Conservation (phyloP, 2,329 filamentous ascomycete genomes). For the Fusarium agapanthi region DNA sequence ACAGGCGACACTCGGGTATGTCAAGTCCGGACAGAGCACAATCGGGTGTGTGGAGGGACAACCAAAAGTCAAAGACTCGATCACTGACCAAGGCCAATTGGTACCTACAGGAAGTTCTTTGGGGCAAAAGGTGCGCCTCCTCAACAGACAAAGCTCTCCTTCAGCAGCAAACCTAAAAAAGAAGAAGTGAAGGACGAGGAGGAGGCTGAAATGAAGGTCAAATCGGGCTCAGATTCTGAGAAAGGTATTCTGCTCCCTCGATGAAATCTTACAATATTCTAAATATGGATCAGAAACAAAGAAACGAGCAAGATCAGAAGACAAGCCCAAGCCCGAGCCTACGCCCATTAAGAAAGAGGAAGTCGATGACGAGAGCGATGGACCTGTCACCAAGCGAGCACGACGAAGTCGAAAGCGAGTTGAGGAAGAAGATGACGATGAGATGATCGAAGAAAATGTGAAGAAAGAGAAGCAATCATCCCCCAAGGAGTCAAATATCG, state of each 20-base stretch:
- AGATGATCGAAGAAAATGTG: slow-evolving; percentile 49
- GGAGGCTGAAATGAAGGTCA: slow-evolving; percentile 43
- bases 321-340: slow-evolving; percentile 29
- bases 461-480: slow-evolving; percentile 26
- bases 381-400: slow-evolving; percentile 67
- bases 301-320: slow-evolving; percentile 52
- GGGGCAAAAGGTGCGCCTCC: slow-evolving; percentile 63
- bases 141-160: slow-evolving; percentile 82
- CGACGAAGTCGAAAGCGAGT: slow-evolving; percentile 58
- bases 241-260: slow-evolving; percentile 45
- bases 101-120: slow-evolving; percentile 81
- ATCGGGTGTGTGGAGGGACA: slow-evolving; percentile 65
- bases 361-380: slow-evolving; percentile 64
- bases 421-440: slow-evolving; percentile 62
- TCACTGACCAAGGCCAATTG: slow-evolving; percentile 9
- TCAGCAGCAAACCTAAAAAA: slow-evolving; percentile 66
- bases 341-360: slow-evolving; percentile 45
- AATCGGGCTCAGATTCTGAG: slow-evolving; percentile 51
- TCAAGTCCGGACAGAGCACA: slow-evolving; percentile 76
- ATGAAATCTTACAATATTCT: not conserved
- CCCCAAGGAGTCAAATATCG: slow-evolving; percentile 29
- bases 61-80: not conserved
- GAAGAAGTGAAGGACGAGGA: slow-evolving; percentile 46
- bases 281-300: slow-evolving; percentile 50
- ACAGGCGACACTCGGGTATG: slow-evolving; percentile 90